A percentile compares a stretch with the other conserved stretches of the same genome.
These are phyloP conservation scores for Grosmannia clavigera DNA, from an alignment of 2,329 filamentous ascomycete genomes.

Conservation along the genomic window DNA sequence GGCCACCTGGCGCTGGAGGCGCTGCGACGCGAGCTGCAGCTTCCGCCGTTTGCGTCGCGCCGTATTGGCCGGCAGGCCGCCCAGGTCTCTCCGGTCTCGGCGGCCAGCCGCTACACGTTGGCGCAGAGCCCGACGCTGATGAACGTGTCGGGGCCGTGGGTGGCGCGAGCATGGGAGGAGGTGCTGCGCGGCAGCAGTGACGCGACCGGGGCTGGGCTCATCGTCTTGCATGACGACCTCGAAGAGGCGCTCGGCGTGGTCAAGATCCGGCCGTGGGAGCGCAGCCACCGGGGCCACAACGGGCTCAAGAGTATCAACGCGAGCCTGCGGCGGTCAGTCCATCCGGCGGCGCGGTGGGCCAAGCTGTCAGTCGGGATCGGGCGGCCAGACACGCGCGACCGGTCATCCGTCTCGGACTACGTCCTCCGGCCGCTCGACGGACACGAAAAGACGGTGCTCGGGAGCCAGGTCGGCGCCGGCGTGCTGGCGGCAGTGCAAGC, in stretches of 20 bases:
- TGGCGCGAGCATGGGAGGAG: slow-evolving; percentile 53
- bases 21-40: slow-evolving; percentile 37
- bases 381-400: slow-evolving; percentile 58
- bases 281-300: slow-evolving; percentile 60
- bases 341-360: slow-evolving; percentile 31
- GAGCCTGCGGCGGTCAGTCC: slow-evolving; percentile 30
- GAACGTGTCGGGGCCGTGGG: slow-evolving; percentile 69
- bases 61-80: slow-evolving; percentile 38
- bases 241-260: slow-evolving; percentile 60
- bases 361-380: slow-evolving; percentile 78
- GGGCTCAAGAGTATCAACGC: slow-evolving; percentile 56
- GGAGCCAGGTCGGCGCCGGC: slow-evolving; percentile 36
- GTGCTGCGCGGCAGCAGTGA: slow-evolving; percentile 24
- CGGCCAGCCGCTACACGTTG: slow-evolving; percentile 46
- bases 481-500: slow-evolving; percentile 38
- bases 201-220: slow-evolving; percentile 30
- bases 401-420: slow-evolving; percentile 57
- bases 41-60: slow-evolving; percentile 36
- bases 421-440: slow-evolving; percentile 58
- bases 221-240: slow-evolving; percentile 83
- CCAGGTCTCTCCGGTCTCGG: slow-evolving; percentile 23
- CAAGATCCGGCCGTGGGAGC: slow-evolving; percentile 47
- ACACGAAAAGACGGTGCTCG: slow-evolving; percentile 37
- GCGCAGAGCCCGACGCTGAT: slow-evolving; percentile 68
- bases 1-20: slow-evolving; percentile 66